Evolutionary conservation across 345 rosid genomes (phyloP), one percentile per base, ranked within the genome.

Genomic region (Angophora floribunda): DNA sequence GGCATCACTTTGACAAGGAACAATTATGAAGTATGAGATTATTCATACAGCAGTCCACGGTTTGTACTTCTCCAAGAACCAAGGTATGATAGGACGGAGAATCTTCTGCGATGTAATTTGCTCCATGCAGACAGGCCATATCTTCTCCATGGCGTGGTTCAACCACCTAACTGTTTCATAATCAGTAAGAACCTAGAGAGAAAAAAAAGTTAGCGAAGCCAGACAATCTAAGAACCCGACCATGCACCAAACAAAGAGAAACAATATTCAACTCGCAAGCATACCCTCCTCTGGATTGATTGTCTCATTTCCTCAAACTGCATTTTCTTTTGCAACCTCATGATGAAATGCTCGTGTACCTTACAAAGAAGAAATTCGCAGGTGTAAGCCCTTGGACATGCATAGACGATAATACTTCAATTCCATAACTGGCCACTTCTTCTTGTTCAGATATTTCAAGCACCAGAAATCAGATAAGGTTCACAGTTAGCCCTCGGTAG

Each of bases 111-210:
- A 97, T 45, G 95, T 94, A 90, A 98, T 97, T 88, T 93, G 95
- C 89, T 98, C 99, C 99, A 98, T 94, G 90, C 99, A 96, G 79
- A 98, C 89, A 5, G 99, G 99, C 99, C 99, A 98, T 85, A 97
- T 95, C 94, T 94, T 95, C 91, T 95, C 99, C 41, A 95, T 92
- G 1, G 98, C 94, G 89, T 98, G 92, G 89, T 98, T 98, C 94
- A 97, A 87, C 99, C 99, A 98, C 65, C 99, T 90, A 1, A 96
- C 97, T 1, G 98, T 93, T 92, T 98, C 99, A 45, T 98, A 98
- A 93, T 97, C 99, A 70, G 95, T 89, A 22, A 98, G 93, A 44
- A 94, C 96, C 99, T 98, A 86, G 52, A 91, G 75, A 86, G 85
- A 88, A 85, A 67, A 36, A 78, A 87, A 22, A 61, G 85, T 32